phyloP scores from a whole-genome alignment of 768 basidiomycete species.

The Hypholoma fasciculare region DNA sequence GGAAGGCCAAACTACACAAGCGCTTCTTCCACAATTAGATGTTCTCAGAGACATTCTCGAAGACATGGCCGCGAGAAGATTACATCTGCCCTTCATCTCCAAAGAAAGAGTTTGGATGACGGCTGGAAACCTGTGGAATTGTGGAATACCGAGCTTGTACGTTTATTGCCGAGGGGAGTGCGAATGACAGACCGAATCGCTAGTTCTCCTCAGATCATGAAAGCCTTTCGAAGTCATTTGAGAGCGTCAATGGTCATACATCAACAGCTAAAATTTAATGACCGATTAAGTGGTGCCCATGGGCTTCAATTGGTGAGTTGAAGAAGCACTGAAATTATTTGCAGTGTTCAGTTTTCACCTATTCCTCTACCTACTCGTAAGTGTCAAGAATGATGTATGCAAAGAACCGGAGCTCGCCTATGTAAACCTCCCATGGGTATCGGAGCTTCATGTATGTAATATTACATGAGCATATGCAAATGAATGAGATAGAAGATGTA shows the following conservation, averaged over 20 bases:
- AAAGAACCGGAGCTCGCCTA: background rate
- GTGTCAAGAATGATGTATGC: background rate
- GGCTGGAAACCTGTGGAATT: background rate
- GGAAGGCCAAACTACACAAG: background rate
- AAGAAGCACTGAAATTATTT: background rate
- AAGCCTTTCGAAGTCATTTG: too few relatives aligned
- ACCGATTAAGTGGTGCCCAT: background rate
- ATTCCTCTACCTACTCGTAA: background rate
- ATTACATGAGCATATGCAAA: background rate
- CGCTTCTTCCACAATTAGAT: constrained; percentile 8
- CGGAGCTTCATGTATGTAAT: constrained; percentile 1
- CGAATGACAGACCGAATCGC: too few relatives aligned
- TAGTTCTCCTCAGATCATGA: too few relatives aligned
- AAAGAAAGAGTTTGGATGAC: background rate
- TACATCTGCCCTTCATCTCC: background rate
- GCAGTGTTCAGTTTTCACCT: background rate
- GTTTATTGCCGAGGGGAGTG: background rate
- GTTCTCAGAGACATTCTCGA: constrained; percentile 11
- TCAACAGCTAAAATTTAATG: too few relatives aligned
- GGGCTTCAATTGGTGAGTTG: background rate
- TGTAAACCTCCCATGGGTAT: constrained; percentile 1
- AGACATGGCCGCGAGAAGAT: constrained; percentile 5
- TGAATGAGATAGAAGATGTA: background rate
- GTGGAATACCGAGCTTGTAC: background rate
- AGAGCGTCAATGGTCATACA: too few relatives aligned